Evolutionary conservation across 78 protist genomes (phyloP), one percentile per base, ranked within the genome.

Genomic region (Pelomyxa schiedti): DNA sequence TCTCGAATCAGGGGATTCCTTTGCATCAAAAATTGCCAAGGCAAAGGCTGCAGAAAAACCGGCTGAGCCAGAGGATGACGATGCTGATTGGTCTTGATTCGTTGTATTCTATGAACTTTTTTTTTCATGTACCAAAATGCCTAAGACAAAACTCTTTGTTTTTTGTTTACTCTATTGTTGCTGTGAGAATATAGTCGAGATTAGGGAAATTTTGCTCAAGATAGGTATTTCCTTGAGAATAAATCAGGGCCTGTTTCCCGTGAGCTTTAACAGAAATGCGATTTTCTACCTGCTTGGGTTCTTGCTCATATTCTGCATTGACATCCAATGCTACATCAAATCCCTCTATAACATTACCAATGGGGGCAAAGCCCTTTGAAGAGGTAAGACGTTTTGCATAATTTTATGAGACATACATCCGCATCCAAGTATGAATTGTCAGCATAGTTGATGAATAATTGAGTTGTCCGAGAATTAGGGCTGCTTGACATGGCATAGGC

Each of bases 401-500:
- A n/a, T n/a, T n/a, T n/a, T n/a, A n/a, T n/a, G n/a, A n/a, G n/a
- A n/a, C n/a, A n/a, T n/a, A n/a, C n/a, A n/a, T n/a, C n/a, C n/a
- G n/a, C 65, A 71, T 80, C 84, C 8, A 80, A 40, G 22, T 63
- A 36, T 40, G 70, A 41, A 24, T 79, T 79, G 42, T 79, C 75
- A n/a, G 36, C 83, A 30, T 24, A 77, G 78, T 79, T 79, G 4
- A 79, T 77, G 42, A 79, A 79, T 28, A 79, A 30, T 66, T 79
- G 80, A 16, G 83, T 77, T 26, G 83, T 79, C 22, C 83, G 66
- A 32, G 83, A 74, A 69, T 69, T 9, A 42, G 83, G 81, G 4
- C 78, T 74, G 63, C 81, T 74, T 24, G 78, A 2, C 2, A 79
- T 79, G 24, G 28, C 43, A 28, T 65, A 77, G n/a, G n/a, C n/a